Evolutionary conservation across 208 protist genomes (phyloP).

Genomic region (Crithidia expoeki): DNA sequence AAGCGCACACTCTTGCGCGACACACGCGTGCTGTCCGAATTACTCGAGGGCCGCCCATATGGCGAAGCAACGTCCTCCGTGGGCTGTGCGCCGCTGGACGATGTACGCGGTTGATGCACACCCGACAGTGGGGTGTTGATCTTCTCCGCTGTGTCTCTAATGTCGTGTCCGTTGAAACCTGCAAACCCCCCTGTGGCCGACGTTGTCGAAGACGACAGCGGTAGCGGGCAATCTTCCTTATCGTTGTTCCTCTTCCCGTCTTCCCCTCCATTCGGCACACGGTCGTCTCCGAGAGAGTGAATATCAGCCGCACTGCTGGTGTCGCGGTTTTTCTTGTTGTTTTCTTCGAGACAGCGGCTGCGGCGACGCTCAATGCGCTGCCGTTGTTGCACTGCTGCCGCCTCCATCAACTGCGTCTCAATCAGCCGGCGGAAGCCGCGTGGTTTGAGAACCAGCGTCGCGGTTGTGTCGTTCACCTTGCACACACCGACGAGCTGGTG

Average conservation of each 20-base stretch:
- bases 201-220: too few relatives aligned
- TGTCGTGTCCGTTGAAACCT: background rate
- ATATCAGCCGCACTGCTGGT: too few relatives aligned
- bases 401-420: conserved; percentile 17
- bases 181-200: background rate
- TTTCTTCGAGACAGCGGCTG: conserved; percentile 13
- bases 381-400: conserved; percentile 7
- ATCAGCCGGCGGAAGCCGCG: conserved; percentile 61
- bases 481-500: conserved; percentile 99
- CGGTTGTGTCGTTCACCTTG: conserved; percentile 98
- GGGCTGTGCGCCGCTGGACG: conserved; percentile 21
- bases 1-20: conserved; percentile 50
- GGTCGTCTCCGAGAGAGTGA: too few relatives aligned
- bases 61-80: conserved; percentile 3
- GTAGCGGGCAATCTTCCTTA: too few relatives aligned
- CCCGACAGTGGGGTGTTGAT: background rate
- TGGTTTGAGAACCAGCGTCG: conserved; percentile 97
- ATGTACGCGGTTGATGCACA: conserved; percentile 10
- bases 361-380: conserved; percentile 5
- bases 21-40: background rate
- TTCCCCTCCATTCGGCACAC: background rate
- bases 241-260: background rate
- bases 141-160: background rate
- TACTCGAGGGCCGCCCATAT: conserved; percentile 3
- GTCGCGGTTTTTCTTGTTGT: background rate